phyloP scores from a whole-genome alignment of 805 yeast species.

The Clavispora phyllophila region DNA sequence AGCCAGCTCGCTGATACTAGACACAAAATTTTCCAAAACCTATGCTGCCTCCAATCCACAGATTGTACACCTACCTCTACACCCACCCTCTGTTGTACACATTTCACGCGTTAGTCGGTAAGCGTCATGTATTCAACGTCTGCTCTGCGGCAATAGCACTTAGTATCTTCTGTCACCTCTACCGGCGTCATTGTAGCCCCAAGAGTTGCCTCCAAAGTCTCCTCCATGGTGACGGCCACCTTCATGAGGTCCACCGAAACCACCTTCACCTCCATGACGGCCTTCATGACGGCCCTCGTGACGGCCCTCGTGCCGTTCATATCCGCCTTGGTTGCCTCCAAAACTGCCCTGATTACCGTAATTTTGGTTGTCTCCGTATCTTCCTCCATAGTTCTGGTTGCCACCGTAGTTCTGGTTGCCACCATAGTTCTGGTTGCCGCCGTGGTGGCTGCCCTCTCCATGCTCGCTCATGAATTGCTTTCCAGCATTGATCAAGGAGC shows the following conservation, averaged over 20 bases:
- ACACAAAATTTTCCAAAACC: no score
- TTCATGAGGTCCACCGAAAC: conserved; percentile 5
- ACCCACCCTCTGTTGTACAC: no score
- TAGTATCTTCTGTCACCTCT: background rate
- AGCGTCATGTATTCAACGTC: no score
- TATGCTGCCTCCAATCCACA: no score
- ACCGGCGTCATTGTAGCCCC: background rate
- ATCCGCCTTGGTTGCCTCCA: no score
- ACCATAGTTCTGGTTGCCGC: conserved; percentile 5
- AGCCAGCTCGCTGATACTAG: no score
- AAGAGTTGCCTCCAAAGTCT: conserved; percentile 1
- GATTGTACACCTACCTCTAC: no score
- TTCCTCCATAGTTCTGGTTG: conserved; percentile 3
- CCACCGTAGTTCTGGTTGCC: conserved; percentile 8
- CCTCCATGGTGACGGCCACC: conserved; percentile 2
- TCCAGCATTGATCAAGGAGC: background rate
- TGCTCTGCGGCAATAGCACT: no score
- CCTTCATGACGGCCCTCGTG: conserved; percentile 1
- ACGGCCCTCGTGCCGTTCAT: background rate
- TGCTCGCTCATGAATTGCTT: background rate
- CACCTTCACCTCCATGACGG: no score
- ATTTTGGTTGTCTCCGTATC: conserved; percentile 2
- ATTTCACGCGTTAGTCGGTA: no score
- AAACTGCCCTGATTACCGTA: background rate
- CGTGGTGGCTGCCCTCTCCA: background rate